A percentile compares a stretch with the other conserved stretches of the same genome.
Conservation (phyloP, 352 stramenopile species). For the Globisporangium parvum region DNA sequence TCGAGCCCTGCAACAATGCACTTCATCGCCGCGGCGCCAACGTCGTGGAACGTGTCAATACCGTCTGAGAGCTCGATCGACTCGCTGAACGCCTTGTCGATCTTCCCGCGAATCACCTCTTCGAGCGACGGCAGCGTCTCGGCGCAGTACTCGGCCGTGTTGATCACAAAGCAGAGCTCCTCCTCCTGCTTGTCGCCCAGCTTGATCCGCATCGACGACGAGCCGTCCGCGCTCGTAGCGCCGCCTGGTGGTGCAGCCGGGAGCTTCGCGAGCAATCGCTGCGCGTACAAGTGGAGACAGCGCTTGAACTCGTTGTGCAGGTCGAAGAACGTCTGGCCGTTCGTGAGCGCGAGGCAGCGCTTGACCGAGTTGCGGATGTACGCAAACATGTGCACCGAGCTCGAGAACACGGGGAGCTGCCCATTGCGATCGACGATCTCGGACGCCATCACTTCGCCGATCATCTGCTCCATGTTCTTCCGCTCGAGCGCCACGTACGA, state of each 20-base stretch:
- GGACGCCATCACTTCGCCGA: conserved; percentile 86
- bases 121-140: conserved; percentile 95
- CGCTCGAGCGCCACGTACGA: conserved; percentile 95
- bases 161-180: conserved; percentile 96
- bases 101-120: conserved; percentile 95
- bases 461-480: conserved; percentile 94
- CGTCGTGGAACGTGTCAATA: conserved; percentile 95
- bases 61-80: conserved; percentile 92
- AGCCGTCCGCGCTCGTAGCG: conserved; percentile 3
- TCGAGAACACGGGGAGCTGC: conserved; percentile 94
- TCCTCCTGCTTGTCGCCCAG: conserved; percentile 90
- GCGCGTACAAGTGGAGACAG: conserved; percentile 71
- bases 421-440: conserved; percentile 94
- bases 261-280: conserved; percentile 68
- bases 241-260: conserved; percentile 22
- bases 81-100: conserved; percentile 90
- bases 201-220: conserved; percentile 32
- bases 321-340: conserved; percentile 96
- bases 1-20: conserved; percentile 93
- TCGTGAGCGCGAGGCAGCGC: conserved; percentile 95
- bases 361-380: conserved; percentile 99
- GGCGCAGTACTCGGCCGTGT: conserved; percentile 98
- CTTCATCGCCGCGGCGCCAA: conserved; percentile 91
- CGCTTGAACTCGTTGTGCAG: conserved; percentile 93
- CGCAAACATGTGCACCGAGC: conserved; percentile 96